phyloP scores from a whole-genome alignment of 345 rosid genomes.

The Salix udensis region DNA sequence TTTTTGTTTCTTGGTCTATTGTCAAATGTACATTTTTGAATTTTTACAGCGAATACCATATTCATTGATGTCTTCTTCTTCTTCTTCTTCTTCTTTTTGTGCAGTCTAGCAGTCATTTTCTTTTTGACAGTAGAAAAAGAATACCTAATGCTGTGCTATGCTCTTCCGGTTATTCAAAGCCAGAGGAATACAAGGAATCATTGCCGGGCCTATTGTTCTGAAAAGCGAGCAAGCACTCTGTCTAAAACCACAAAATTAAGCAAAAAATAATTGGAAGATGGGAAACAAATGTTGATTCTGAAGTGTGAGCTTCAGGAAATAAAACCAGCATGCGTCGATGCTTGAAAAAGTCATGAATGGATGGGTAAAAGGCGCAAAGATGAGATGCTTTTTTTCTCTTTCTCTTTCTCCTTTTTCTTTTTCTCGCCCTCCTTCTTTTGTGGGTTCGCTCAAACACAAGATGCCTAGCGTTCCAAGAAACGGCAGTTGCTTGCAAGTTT shows the following conservation, averaged over 20 bases:
- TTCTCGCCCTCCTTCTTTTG: background rate
- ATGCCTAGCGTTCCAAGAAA: background rate
- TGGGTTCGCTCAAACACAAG: background rate
- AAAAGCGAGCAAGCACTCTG: background rate
- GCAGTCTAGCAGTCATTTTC: background rate
- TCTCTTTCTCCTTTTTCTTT: too few relatives aligned
- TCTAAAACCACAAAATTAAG: background rate
- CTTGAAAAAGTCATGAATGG: background rate
- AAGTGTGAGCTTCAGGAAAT: background rate
- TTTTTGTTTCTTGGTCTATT: slow-evolving; percentile 2
- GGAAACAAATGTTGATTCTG: background rate
- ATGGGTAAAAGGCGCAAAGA: background rate
- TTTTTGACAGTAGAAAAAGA: background rate
- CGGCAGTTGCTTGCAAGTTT: background rate
- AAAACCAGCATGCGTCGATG: background rate
- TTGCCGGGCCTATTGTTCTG: background rate
- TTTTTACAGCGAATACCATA: slow-evolving; percentile 10
- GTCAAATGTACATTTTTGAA: background rate
- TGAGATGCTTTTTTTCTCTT: background rate
- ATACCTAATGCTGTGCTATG: background rate
- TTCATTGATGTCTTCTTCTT: background rate
- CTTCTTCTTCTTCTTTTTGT: background rate
- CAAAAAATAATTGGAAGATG: background rate
- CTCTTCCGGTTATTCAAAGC: background rate
- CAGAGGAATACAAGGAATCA: background rate